These are phyloP conservation scores for Rutstroemia sp. DNA, from an alignment of 2,329 filamentous ascomycete species.

Conservation along the genomic window DNA sequence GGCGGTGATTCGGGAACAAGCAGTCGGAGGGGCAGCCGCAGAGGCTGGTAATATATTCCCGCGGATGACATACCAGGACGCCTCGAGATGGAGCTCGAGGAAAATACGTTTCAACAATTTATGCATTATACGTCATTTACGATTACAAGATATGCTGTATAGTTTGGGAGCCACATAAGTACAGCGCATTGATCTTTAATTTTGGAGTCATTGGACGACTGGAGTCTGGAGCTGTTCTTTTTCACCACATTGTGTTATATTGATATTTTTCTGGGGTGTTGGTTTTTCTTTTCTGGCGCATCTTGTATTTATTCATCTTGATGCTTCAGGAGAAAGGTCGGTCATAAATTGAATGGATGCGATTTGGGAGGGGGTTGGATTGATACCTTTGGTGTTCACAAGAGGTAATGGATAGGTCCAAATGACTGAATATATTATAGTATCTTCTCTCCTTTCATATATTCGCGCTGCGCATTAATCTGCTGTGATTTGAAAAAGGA, in stretches of 20 bases:
- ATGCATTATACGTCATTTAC: slow-evolving; percentile 23
- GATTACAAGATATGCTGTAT: slow-evolving; percentile 16
- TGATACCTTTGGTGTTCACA: slow-evolving; percentile 25
- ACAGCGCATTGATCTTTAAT: slow-evolving; percentile 8
- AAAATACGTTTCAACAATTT: slow-evolving; percentile 19
- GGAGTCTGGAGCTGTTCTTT: slow-evolving; percentile 10
- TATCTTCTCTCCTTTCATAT: neutral
- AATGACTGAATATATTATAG: neutral
- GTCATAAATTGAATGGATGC: slow-evolving; percentile 21
- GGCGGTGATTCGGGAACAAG: slow-evolving; percentile 26
- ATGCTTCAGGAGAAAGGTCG: neutral
- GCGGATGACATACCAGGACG: slow-evolving; percentile 9
- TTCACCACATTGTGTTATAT: slow-evolving; percentile 8
- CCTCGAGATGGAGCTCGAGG: neutral
- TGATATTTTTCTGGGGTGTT: neutral
- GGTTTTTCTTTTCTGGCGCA: slow-evolving; percentile 3
- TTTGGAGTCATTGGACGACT: slow-evolving; percentile 5
- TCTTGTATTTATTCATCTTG: slow-evolving; percentile 3
- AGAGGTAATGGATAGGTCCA: slow-evolving; percentile 9
- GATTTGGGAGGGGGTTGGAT: slow-evolving; percentile 13
- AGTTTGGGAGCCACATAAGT: slow-evolving; percentile 11
- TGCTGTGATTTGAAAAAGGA: no score
- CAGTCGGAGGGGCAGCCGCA: slow-evolving; percentile 25
- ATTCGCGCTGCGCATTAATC: no score
- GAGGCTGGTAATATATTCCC: slow-evolving; percentile 20